Evolutionary conservation across 805 yeast species (phyloP).

Genomic region (Zygosaccharomyces bailii): DNA sequence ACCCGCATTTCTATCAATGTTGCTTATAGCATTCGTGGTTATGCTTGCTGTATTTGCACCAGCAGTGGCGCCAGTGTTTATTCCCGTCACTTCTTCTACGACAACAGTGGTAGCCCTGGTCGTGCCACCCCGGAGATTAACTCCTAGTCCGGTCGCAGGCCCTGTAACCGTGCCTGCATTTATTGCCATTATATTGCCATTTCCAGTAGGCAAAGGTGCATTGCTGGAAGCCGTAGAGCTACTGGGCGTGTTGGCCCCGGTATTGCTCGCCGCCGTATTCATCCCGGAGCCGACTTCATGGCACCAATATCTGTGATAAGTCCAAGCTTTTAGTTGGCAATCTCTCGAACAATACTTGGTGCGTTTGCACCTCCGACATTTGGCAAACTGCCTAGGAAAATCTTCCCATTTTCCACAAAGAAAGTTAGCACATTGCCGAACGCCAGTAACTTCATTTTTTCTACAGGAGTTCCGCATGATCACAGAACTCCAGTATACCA

Average conservation of each 20-base stretch:
- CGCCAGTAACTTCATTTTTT: constrained; percentile 80
- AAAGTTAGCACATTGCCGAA: constrained; percentile 91
- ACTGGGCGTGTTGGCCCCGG: constrained; percentile 22
- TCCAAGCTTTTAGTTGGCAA: constrained; percentile 91
- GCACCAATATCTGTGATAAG: constrained; percentile 93
- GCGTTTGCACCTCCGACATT: constrained; percentile 89
- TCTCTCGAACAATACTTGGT: constrained; percentile 92
- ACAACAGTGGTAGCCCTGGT: not conserved
- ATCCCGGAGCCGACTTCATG: constrained; percentile 42
- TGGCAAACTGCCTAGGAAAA: constrained; percentile 86
- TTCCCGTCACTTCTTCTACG: not conserved
- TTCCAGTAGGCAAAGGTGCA: constrained; percentile 4
- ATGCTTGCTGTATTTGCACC: constrained; percentile 7
- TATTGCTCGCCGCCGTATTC: constrained; percentile 21
- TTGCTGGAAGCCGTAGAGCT: constrained; percentile 10
- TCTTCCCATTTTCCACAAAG: constrained; percentile 94
- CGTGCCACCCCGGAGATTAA: not conserved
- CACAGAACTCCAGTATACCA: constrained; percentile 97
- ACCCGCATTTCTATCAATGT: constrained; percentile 7
- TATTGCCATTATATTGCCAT: constrained; percentile 4
- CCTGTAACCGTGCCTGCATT: constrained; percentile 1
- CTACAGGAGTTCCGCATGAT: constrained; percentile 95
- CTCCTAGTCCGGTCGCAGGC: constrained; percentile 2
- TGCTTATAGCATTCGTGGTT: constrained; percentile 9
- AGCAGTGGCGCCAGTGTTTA: constrained; percentile 7